phyloP scores from a whole-genome alignment of 2,329 filamentous ascomycete genomes.

The Cadophora gregata region DNA sequence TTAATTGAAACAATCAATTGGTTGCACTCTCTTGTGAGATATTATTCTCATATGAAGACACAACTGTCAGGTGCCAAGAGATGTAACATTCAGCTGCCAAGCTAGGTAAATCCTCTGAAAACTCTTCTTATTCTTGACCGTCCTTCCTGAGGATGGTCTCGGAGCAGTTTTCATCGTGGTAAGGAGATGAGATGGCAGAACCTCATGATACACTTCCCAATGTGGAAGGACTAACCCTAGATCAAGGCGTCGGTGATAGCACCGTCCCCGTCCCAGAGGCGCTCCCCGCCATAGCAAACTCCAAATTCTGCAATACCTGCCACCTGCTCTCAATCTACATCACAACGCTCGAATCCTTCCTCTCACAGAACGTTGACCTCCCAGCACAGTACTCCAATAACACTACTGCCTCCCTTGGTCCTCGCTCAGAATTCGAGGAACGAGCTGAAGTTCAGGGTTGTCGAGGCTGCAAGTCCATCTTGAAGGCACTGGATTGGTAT shows the following conservation, averaged over 20 bases:
- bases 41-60: not conserved
- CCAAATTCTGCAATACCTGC: slow-evolving; percentile 3
- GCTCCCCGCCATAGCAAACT: too few species aligned
- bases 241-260: not conserved
- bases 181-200: not conserved
- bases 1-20: not conserved
- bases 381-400: not conserved
- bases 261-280: too few species aligned
- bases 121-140: too few species aligned
- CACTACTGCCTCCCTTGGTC: not conserved
- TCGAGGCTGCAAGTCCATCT: not conserved
- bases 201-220: not conserved
- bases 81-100: slow-evolving; percentile 3
- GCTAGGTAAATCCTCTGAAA: not conserved
- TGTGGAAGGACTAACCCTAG: not conserved
- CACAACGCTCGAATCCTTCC: slow-evolving; percentile 1
- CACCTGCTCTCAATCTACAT: not conserved
- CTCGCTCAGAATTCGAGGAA: slow-evolving; percentile 2
- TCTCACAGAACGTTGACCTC: not conserved
- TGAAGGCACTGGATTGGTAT: slow-evolving; percentile 11
- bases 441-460: not conserved
- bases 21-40: not conserved
- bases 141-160: not conserved
- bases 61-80: not conserved
- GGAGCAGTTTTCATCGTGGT: not conserved